A percentile compares a stretch with the other conserved stretches of the same genome.
Conservation (phyloP, 73 alveolate species). For the Uronychia setigera region DNA sequence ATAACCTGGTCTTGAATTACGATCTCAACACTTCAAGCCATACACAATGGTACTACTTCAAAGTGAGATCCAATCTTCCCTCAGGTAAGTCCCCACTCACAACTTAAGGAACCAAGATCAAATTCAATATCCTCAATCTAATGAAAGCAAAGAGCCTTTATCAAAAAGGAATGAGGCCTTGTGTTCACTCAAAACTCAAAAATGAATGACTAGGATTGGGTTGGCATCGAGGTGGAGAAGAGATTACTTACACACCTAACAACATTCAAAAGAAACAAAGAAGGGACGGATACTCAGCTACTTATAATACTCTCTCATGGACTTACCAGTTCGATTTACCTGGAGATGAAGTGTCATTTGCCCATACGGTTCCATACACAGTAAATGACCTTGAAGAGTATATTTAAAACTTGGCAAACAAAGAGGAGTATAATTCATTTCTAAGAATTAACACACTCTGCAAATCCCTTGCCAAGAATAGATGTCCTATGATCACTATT, state of each 20-base stretch:
- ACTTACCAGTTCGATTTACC: conserved; percentile 69
- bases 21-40: conserved; percentile 62
- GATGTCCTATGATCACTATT: background rate
- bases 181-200: conserved; percentile 28
- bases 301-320: conserved; percentile 39
- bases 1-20: conserved; percentile 41
- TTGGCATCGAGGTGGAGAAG: conserved; percentile 22
- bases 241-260: conserved; percentile 8
- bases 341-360: conserved; percentile 83
- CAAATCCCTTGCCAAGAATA: background rate
- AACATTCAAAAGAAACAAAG: conserved; percentile 7
- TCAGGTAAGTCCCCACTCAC: conserved; percentile 11
- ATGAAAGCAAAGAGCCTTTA: conserved; percentile 49
- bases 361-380: conserved; percentile 88
- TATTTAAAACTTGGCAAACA: background rate
- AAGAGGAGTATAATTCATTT: background rate
- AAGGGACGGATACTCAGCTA: background rate
- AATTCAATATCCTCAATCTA: conserved; percentile 55
- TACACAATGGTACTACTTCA: conserved; percentile 70
- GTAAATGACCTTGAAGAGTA: background rate
- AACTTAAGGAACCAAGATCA: conserved; percentile 8
- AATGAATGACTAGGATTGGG: conserved; percentile 4
- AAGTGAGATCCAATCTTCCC: conserved; percentile 40
- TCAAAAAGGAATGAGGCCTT: conserved; percentile 52
- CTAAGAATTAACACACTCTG: background rate